Conservation (phyloP, 2,329 filamentous ascomycete species). For the Nothophoma quercina region DNA sequence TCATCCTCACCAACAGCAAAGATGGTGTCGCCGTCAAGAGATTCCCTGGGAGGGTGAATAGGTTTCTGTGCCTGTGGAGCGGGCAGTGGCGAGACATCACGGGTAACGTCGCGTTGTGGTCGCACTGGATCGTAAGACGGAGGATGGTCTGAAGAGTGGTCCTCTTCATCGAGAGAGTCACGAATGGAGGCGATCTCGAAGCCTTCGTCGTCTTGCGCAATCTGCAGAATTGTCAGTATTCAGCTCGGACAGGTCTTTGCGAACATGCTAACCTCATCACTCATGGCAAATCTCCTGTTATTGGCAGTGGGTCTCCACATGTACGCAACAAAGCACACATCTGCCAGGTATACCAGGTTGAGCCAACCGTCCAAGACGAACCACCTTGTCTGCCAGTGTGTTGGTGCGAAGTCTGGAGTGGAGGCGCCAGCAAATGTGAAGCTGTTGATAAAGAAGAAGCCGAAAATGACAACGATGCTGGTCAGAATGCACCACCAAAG, state of each 20-base stretch:
- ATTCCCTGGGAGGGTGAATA: slow-evolving; percentile 62
- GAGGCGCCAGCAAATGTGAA: slow-evolving; percentile 88
- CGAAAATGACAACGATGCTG: slow-evolving; percentile 95
- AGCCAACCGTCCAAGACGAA: slow-evolving; percentile 98
- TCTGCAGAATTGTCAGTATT: slow-evolving; percentile 56
- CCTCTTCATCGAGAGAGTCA: slow-evolving; percentile 72
- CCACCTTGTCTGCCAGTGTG: slow-evolving; percentile 97
- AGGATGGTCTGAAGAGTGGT: slow-evolving; percentile 51
- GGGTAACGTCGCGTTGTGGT: slow-evolving; percentile 36
- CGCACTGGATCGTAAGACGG: slow-evolving; percentile 52
- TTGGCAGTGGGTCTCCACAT: slow-evolving; percentile 96
- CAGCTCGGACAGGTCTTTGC: not conserved
- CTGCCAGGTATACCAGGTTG: slow-evolving; percentile 93
- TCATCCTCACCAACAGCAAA: slow-evolving; percentile 92
- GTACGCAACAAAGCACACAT: slow-evolving; percentile 92
- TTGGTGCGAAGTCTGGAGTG: slow-evolving; percentile 89
- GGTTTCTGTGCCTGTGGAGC: slow-evolving; percentile 60
- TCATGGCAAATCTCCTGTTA: slow-evolving; percentile 98
- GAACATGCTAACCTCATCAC: slow-evolving; percentile 75
- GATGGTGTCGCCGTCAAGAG: slow-evolving; percentile 88
- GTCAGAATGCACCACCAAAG: slow-evolving; percentile 97
- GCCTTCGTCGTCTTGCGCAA: slow-evolving; percentile 97
- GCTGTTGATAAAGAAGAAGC: slow-evolving; percentile 98
- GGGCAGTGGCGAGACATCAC: slow-evolving; percentile 59
- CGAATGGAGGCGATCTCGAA: slow-evolving; percentile 96